phyloP scores from a whole-genome alignment of 768 basidiomycete species.

The Mycena metata region DNA sequence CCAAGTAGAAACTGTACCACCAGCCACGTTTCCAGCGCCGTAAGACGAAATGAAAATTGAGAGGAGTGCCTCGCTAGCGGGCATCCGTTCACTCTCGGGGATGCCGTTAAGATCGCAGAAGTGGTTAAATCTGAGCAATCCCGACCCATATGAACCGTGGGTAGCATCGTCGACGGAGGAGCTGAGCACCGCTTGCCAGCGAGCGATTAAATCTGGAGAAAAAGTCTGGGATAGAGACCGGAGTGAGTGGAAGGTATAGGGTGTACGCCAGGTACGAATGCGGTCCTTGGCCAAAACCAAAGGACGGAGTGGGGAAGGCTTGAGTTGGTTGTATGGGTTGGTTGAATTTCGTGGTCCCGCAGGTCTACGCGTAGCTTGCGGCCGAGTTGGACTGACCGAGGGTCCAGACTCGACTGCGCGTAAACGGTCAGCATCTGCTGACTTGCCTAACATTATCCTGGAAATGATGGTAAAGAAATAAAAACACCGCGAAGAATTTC shows the following conservation, averaged over 20 bases:
- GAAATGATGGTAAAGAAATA: too few relatives aligned
- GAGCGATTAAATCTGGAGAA: slow-evolving; percentile 19
- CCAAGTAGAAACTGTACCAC: neutral
- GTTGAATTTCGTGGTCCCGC: slow-evolving; percentile 18
- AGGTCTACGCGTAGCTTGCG: slow-evolving; percentile 15
- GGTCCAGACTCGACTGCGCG: slow-evolving; percentile 17
- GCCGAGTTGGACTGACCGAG: slow-evolving; percentile 22
- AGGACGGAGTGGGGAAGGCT: slow-evolving; percentile 13
- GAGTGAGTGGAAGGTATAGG: slow-evolving; percentile 14
- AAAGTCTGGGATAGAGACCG: slow-evolving; percentile 1
- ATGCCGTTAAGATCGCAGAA: slow-evolving; percentile 50
- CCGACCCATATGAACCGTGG: slow-evolving; percentile 46
- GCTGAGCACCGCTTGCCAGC: slow-evolving; percentile 12
- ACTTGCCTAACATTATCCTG: too few relatives aligned
- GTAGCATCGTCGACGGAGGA: slow-evolving; percentile 38
- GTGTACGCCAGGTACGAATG: slow-evolving; percentile 7
- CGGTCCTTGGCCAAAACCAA: too few relatives aligned
- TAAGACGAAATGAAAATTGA: slow-evolving; percentile 3
- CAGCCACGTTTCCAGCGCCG: neutral
- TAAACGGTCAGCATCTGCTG: slow-evolving; percentile 18
- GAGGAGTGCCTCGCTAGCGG: slow-evolving; percentile 34
- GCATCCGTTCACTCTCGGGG: slow-evolving; percentile 45
- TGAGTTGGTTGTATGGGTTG: slow-evolving; percentile 20
- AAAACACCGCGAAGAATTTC: too few relatives aligned
- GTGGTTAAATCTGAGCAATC: slow-evolving; percentile 49